A percentile compares a stretch with the other conserved stretches of the same genome.
These are phyloP conservation scores for Linnemannia zychae DNA, from an alignment of 192 early-diverging fungal genomes.

Conservation along the genomic window DNA sequence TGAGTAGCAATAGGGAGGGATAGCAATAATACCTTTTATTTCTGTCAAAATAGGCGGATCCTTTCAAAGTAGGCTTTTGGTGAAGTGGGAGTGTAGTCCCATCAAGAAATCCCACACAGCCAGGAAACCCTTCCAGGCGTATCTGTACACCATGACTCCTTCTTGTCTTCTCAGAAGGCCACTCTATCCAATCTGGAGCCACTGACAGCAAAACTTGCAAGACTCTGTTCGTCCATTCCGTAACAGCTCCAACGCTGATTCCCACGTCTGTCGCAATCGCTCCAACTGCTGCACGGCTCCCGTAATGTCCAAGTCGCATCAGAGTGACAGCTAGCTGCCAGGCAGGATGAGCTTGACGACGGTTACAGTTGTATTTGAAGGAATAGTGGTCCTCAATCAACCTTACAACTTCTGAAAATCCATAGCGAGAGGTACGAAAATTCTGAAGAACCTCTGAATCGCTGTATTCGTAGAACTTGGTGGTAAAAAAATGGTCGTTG, in stretches of 20 bases:
- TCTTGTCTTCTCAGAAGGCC: slow-evolving; percentile 5
- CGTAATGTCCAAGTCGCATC: not conserved
- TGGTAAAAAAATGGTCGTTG: too few relatives aligned
- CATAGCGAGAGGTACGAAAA: too few relatives aligned
- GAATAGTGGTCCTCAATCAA: not conserved
- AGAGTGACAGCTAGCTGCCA: slow-evolving; percentile 8
- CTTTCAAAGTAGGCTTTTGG: not conserved
- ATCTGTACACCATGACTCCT: not conserved
- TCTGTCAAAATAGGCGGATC: not conserved
- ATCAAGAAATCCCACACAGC: slow-evolving; percentile 8
- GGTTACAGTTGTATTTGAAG: slow-evolving; percentile 8
- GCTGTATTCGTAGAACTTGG: too few relatives aligned
- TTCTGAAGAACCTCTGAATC: not conserved
- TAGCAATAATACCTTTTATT: slow-evolving; percentile 17
- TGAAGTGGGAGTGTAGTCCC: slow-evolving; percentile 6
- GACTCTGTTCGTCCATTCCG: not conserved
- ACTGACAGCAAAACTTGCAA: not conserved
- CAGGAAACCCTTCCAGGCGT: slow-evolving; percentile 9
- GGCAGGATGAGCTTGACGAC: slow-evolving; percentile 2
- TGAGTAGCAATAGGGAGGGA: too few relatives aligned
- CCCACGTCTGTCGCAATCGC: not conserved
- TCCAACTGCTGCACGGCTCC: not conserved
- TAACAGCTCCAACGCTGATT: not conserved
- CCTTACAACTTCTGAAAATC: too few relatives aligned
- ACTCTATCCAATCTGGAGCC: slow-evolving; percentile 5